Evolutionary conservation across 2,329 filamentous ascomycete species (phyloP).

Genomic region (Bimuria novae-zelandiae): DNA sequence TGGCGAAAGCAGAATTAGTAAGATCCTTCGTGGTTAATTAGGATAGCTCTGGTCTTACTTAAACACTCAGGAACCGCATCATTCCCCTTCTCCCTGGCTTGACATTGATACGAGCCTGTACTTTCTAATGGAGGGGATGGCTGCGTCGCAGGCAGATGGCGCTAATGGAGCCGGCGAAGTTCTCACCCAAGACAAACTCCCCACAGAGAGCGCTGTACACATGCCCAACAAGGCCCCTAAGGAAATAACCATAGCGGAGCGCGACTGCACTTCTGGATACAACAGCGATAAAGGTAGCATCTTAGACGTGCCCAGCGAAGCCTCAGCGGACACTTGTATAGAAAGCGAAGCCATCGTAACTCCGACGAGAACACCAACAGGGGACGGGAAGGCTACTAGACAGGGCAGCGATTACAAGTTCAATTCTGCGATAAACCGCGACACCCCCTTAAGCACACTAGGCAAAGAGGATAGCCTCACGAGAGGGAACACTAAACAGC

Average conservation of each 20-base stretch:
- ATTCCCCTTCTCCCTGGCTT: neutral
- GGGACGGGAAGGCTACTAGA: neutral
- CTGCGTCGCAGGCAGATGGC: neutral
- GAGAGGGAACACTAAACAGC: neutral
- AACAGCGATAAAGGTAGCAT: neutral
- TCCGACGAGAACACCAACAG: neutral
- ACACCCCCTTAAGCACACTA: neutral
- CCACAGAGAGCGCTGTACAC: neutral
- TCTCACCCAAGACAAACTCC: neutral
- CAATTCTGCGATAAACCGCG: neutral
- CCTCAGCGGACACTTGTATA: neutral
- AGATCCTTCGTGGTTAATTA: no score
- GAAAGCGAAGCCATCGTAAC: neutral
- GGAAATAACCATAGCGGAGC: neutral
- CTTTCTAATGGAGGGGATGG: neutral
- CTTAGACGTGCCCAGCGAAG: neutral
- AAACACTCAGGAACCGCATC: neutral
- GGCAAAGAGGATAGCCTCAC: neutral
- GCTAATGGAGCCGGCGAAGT: neutral
- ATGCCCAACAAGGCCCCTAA: neutral
- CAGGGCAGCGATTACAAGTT: neutral
- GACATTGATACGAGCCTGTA: neutral
- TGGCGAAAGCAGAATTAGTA: neutral
- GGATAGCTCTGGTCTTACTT: no score
- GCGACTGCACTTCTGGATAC: neutral